A percentile compares a stretch with the other conserved stretches of the same genome.
phyloP scores from a whole-genome alignment of 2,329 filamentous ascomycete genomes.

The Aspergillus vadensis region DNA sequence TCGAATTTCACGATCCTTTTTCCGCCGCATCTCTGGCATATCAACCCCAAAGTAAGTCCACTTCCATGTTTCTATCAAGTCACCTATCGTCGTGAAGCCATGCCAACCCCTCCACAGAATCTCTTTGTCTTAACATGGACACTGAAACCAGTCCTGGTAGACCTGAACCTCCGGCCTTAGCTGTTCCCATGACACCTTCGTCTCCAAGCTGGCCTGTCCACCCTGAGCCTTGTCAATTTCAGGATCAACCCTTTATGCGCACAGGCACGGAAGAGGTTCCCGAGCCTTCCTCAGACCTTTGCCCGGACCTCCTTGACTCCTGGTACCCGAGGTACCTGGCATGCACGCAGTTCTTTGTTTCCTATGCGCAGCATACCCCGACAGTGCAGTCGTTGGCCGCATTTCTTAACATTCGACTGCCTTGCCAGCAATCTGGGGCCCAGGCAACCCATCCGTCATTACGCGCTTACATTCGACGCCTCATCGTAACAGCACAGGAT shows the following conservation, averaged over 20 bases:
- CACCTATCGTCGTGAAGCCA: slow-evolving; percentile 5
- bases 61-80: not conserved
- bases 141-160: slow-evolving; percentile 33
- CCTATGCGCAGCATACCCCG: slow-evolving; percentile 77
- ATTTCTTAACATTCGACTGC: slow-evolving; percentile 88
- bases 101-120: slow-evolving; percentile 23
- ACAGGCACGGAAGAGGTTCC: not conserved
- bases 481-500: slow-evolving; percentile 92
- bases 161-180: slow-evolving; percentile 17
- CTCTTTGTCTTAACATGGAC: slow-evolving; percentile 29
- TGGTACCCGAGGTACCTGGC: slow-evolving; percentile 89
- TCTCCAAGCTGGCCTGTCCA: not conserved
- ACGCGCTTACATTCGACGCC: slow-evolving; percentile 84
- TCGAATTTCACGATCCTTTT: slow-evolving; percentile 31
- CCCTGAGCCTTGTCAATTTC: not conserved
- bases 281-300: slow-evolving; percentile 32
- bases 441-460: slow-evolving; percentile 59
- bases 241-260: not conserved
- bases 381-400: slow-evolving; percentile 84
- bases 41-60: slow-evolving; percentile 31
- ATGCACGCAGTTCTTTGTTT: slow-evolving; percentile 85
- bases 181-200: not conserved
- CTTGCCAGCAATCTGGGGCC: slow-evolving; percentile 65
- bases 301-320: slow-evolving; percentile 67
- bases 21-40: slow-evolving; percentile 25